Base-by-base conservation (phyloP, 441 rosid species). In the Breynia disticha region DNA sequence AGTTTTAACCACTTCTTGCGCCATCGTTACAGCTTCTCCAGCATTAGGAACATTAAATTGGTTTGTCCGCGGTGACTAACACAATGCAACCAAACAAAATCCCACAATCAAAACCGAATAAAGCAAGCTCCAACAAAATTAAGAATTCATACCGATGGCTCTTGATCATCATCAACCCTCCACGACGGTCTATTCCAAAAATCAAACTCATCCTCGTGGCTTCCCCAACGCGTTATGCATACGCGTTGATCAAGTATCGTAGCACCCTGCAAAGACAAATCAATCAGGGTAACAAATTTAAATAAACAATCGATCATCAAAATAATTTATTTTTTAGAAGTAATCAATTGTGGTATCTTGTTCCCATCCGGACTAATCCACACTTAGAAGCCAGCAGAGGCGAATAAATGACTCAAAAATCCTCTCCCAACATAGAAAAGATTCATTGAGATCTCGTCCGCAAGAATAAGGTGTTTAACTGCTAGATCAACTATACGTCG, bases 221-320 rank as follows among this genome's bases (percentile, higher is more conserved):
- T 62, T 46, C 89, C 94, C 94, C 89, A 85, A 56, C 66, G 75
- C 2, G 83, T 70, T 58, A 85, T 85, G 63, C 89, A 85, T 48
- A 85, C 75, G 4, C 76, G 78, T 48, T 82, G 77, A 62, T 82
- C 93, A 65, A 73, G 61, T 59, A 84, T 68, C 6, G 83, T 75
- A 7, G 93, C 89, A 41, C 93, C 93, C 93, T 84, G 44, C 47
- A 16, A 9, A 19, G 37, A 38, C 4, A 42, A 46, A 58, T 39
- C 12, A 4, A 24, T 24, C 7, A 24, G 32, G 32, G 32, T 2
- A 24, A 28, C 35, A 28, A 28, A 28, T 28, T n/a, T n/a, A n/a
- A n/a, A n/a, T n/a, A n/a, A n/a, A n/a, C n/a, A n/a, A n/a, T n/a
- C n/a, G n/a, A n/a, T n/a, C n/a, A n/a, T n/a, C n/a, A n/a, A n/a